A percentile compares a stretch with the other conserved stretches of the same genome.
These are phyloP conservation scores for Boletus mariae DNA, from an alignment of 1,284 basidiomycete genomes.

Conservation along the genomic window DNA sequence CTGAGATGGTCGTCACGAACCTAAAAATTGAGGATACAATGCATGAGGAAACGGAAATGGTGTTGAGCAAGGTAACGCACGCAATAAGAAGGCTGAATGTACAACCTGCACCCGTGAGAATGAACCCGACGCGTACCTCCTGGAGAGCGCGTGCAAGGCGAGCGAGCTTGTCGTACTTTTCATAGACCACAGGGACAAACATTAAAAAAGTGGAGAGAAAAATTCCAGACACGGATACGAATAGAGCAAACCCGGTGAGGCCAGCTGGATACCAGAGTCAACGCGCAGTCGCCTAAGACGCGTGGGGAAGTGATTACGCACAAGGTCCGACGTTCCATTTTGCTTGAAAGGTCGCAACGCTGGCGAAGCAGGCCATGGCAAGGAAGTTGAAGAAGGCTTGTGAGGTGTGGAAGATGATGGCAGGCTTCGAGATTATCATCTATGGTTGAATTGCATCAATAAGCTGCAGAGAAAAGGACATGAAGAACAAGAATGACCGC, in stretches of 20 bases:
- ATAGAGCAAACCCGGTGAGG: conserved; percentile 80
- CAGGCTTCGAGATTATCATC: conserved; percentile 83
- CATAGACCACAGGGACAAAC: conserved; percentile 76
- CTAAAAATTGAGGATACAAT: conserved; percentile 34
- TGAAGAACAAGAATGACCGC: conserved; percentile 45
- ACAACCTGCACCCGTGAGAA: conserved; percentile 68
- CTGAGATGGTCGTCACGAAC: conserved; percentile 70
- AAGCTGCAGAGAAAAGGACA: background rate
- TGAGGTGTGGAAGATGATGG: conserved; percentile 66
- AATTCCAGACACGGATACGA: conserved; percentile 69
- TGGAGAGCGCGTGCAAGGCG: conserved; percentile 75
- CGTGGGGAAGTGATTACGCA: conserved; percentile 1
- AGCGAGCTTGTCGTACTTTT: conserved; percentile 78
- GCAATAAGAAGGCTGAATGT: conserved; percentile 68
- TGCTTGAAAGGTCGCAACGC: conserved; percentile 82
- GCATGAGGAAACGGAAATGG: conserved; percentile 10
- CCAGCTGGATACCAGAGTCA: conserved; percentile 54
- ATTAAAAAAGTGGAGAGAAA: conserved; percentile 70
- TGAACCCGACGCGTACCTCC: conserved; percentile 78
- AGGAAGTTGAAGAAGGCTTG: conserved; percentile 89
- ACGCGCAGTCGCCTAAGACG: background rate
- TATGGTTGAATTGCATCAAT: conserved; percentile 33
- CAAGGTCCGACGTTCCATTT: conserved; percentile 80
- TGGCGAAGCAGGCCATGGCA: conserved; percentile 83
- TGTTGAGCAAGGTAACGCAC: conserved; percentile 41